Evolutionary conservation across 2,329 filamentous ascomycete species (phyloP).

Genomic region (Alternaria triticina): DNA sequence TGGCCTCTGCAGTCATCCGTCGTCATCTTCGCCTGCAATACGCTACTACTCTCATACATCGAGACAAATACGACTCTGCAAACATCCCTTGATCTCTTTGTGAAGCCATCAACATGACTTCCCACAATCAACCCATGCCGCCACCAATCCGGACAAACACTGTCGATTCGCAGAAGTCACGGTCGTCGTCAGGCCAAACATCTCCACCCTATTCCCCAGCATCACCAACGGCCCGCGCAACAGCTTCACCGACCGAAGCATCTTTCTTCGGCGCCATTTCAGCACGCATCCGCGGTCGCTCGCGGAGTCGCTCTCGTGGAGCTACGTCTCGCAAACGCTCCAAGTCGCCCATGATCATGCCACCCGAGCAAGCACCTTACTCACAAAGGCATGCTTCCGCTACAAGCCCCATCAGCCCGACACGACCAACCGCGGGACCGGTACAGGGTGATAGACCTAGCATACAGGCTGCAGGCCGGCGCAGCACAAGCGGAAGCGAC

Average conservation of each 20-base stretch:
- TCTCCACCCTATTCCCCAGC: conserved; percentile 28
- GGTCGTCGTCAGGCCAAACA: conserved; percentile 31
- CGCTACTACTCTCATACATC: not conserved
- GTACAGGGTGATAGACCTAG: conserved; percentile 32
- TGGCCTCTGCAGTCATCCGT: conserved; percentile 20
- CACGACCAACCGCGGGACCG: conserved; percentile 5
- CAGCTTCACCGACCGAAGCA: conserved; percentile 35
- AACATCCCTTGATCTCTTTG: not conserved
- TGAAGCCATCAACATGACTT: conserved; percentile 25
- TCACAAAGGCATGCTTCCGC: conserved; percentile 8
- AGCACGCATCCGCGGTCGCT: conserved; percentile 41
- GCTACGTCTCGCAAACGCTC: conserved; percentile 33
- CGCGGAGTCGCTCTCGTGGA: conserved; percentile 40
- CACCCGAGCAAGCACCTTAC: conserved; percentile 29
- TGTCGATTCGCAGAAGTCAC: conserved; percentile 32
- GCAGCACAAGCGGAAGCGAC: conserved; percentile 42
- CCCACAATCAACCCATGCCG: conserved; percentile 35
- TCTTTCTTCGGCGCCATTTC: conserved; percentile 48
- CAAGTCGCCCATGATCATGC: conserved; percentile 41
- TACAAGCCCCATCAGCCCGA: conserved; percentile 16
- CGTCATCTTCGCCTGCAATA: not conserved
- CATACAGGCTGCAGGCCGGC: conserved; percentile 29
- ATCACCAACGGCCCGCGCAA: conserved; percentile 29
- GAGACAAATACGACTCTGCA: conserved; percentile 7
- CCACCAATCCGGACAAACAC: conserved; percentile 42